phyloP scores from a whole-genome alignment of 805 yeast genomes.

The Scheffersomyces coipomensis region DNA sequence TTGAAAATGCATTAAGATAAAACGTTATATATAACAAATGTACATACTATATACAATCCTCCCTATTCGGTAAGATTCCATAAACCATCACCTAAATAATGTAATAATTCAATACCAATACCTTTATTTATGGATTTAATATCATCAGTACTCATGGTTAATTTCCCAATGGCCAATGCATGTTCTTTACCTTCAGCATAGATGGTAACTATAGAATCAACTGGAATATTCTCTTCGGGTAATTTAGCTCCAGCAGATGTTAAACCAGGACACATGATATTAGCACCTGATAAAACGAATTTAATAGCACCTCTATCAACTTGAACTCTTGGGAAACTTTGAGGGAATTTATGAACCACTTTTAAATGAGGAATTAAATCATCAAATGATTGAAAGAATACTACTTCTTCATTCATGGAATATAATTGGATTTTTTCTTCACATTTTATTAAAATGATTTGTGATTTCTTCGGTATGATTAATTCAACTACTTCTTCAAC shows the following conservation, averaged over 20 bases:
- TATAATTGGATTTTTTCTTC: constrained; percentile 85
- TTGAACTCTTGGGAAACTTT: constrained; percentile 78
- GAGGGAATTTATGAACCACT: constrained; percentile 79
- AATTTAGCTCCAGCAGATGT: constrained; percentile 81
- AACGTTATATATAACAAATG: neutral
- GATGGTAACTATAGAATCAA: constrained; percentile 73
- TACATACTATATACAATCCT: neutral
- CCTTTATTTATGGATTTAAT: constrained; percentile 82
- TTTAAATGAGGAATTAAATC: constrained; percentile 74
- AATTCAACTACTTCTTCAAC: constrained; percentile 77
- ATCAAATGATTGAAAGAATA: constrained; percentile 79
- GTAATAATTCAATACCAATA: constrained; percentile 81
- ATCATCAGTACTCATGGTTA: constrained; percentile 86
- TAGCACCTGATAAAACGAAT: constrained; percentile 93
- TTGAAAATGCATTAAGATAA: constrained; percentile 1
- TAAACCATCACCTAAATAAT: constrained; percentile 86
- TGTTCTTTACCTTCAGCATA: constrained; percentile 91
- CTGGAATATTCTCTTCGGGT: constrained; percentile 69
- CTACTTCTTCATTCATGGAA: constrained; percentile 67
- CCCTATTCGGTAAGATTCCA: constrained; percentile 61
- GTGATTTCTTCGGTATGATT: constrained; percentile 85
- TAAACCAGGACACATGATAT: constrained; percentile 94
- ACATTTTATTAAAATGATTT: constrained; percentile 76
- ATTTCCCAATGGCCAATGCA: constrained; percentile 88
- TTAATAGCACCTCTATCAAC: constrained; percentile 97